Evolutionary conservation across 257 asterid genomes (phyloP), one percentile per base, ranked within the genome.

Genomic region (Lithospermum erythrorhizon): DNA sequence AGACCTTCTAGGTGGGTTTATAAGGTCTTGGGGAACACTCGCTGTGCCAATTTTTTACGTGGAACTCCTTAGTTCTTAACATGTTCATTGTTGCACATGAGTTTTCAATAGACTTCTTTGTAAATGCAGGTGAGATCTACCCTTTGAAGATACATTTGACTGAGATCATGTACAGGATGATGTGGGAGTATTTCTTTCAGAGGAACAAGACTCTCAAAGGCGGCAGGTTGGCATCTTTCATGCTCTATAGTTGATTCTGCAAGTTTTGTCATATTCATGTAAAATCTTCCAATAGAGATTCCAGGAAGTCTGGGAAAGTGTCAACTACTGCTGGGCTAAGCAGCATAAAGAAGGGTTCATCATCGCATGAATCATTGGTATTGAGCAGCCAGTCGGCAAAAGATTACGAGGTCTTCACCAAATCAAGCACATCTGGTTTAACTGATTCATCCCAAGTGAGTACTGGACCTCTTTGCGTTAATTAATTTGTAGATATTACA

Each of bases 141-240:
- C 99, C 99, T 54, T 76, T 93, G 67, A 89, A 83, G 85, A 93
- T 93, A 73, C 94, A 93, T 83, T 78, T 89, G 83, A 85, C 95
- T 25, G 99, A 93, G 84, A 63, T 80, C 56, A 79, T 89, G 87
- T 93, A 93, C 83, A 76, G 78, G 73, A 73, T 89, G 91, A 89
- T 93, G 97, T 93, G 99, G 99, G 95, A 69, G 62, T 93, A 93
- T 81, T 80, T 93, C 78, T 93, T 93, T 71, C 97, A 80, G 99
- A 93, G 77, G 98, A 91, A 70, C 97, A 88, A 74, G 98, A 86
- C 81, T 88, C 98, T 66, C 98, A 91, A 72, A 72, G 96, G 79
- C 87, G 99, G 65, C 99, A 89, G 97, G 99, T 93, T 49, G 55
- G 90, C 76, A 17, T 27, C 23, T 47, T 52, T 57, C 58, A 49